A percentile compares a stretch with the other conserved stretches of the same genome.
phyloP scores from a whole-genome alignment of 2,329 filamentous ascomycete genomes.

The Corynespora cassiicola region DNA sequence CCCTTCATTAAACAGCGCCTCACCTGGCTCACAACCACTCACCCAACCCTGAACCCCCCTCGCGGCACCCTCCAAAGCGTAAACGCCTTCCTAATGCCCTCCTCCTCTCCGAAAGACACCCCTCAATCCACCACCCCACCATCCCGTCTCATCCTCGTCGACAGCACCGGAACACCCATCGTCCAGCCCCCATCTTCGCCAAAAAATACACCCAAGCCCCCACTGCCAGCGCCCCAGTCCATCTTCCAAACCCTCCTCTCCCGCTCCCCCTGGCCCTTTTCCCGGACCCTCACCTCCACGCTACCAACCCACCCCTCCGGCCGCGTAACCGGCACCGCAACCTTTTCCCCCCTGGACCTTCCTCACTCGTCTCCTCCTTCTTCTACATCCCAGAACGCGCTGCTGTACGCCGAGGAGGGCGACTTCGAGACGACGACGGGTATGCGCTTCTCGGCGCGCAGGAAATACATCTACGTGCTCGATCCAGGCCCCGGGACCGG shows the following conservation, averaged over 20 bases:
- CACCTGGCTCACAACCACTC: slow-evolving; percentile 80
- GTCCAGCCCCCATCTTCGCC: background rate
- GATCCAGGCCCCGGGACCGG: slow-evolving; percentile 27
- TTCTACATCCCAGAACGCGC: slow-evolving; percentile 59
- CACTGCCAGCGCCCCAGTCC: background rate
- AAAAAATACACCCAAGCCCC: background rate
- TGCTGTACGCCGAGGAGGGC: slow-evolving; percentile 73
- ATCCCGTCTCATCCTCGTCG: background rate
- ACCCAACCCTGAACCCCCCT: slow-evolving; percentile 82
- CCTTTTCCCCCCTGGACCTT: slow-evolving; percentile 64
- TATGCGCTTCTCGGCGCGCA: slow-evolving; percentile 64
- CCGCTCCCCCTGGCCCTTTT: slow-evolving; percentile 64
- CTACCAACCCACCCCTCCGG: slow-evolving; percentile 70
- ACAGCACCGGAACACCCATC: background rate
- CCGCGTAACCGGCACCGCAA: slow-evolving; percentile 68
- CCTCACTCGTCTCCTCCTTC: background rate
- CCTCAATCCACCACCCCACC: background rate
- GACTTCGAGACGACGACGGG: slow-evolving; percentile 65
- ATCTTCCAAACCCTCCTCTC: background rate
- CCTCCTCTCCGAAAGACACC: too few relatives aligned
- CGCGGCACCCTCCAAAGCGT: slow-evolving; percentile 87
- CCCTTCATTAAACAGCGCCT: slow-evolving; percentile 76
- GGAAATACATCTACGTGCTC: slow-evolving; percentile 76
- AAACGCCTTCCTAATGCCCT: slow-evolving; percentile 84
- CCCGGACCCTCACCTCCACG: slow-evolving; percentile 61